These are phyloP conservation scores for Hortiboletus campestris DNA, from an alignment of 768 basidiomycete genomes.

Conservation along the genomic window DNA sequence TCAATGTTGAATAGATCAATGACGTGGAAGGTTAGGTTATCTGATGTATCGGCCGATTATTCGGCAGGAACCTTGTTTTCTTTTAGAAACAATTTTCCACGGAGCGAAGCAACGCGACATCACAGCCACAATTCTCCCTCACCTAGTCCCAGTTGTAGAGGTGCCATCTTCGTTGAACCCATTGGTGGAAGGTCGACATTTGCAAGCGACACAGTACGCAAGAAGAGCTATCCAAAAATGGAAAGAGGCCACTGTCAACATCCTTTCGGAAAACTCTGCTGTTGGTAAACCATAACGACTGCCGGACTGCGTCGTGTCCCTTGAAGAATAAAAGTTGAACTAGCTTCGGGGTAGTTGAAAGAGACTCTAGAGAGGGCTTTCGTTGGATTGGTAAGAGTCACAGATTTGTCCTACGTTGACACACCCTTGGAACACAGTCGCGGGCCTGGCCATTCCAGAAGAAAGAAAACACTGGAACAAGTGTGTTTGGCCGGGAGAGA, in stretches of 20 bases:
- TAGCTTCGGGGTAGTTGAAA: neutral
- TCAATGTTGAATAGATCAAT: neutral
- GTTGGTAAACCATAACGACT: neutral
- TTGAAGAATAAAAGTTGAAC: neutral
- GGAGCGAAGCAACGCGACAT: no score
- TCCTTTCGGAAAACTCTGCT: no score
- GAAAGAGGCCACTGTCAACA: neutral
- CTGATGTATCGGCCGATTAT: no score
- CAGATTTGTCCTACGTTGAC: neutral
- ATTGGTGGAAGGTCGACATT: neutral
- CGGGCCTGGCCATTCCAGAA: neutral
- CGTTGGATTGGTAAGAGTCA: neutral
- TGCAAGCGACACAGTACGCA: neutral
- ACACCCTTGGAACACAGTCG: no score
- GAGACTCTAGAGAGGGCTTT: no score
- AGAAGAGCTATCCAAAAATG: neutral
- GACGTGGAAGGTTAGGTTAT: no score
- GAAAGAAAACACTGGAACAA: neutral
- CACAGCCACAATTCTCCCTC: no score
- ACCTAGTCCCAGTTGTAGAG: no score
- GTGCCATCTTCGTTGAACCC: neutral
- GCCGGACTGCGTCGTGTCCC: no score
- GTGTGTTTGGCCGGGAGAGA: neutral
- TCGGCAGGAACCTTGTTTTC: no score
- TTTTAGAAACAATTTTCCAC: no score